Conservation (phyloP, 1,284 basidiomycete genomes). For the Apiotrichum gracile region DNA sequence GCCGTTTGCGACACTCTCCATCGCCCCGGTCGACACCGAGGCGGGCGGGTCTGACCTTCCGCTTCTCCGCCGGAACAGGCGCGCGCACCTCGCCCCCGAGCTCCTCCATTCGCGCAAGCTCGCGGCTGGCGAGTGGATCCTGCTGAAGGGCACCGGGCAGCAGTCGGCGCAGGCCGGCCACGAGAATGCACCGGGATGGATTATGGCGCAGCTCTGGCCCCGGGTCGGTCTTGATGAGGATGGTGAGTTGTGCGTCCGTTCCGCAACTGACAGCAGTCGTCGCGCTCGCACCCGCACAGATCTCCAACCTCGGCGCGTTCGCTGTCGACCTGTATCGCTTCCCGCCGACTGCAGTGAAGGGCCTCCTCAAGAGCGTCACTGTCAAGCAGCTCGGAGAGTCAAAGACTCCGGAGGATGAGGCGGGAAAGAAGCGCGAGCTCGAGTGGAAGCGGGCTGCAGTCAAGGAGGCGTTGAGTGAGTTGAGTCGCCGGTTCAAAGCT, state of each 20-base stretch:
- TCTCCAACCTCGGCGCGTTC: constrained; percentile 17
- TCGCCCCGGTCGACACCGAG: constrained; percentile 8
- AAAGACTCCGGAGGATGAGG: background rate
- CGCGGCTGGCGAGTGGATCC: constrained; percentile 42
- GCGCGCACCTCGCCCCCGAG: constrained; percentile 38
- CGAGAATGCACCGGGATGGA: constrained; percentile 3
- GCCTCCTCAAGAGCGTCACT: constrained; percentile 20
- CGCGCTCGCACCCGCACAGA: constrained; percentile 19
- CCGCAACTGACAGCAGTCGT: constrained; percentile 9
- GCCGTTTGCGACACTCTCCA: constrained; percentile 7
- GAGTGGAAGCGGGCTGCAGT: constrained; percentile 47
- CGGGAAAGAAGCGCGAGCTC: constrained; percentile 31
- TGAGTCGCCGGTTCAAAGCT: background rate
- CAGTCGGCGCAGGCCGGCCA: background rate
- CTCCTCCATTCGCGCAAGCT: constrained; percentile 34
- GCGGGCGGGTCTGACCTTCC: constrained; percentile 7
- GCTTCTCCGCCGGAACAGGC: constrained; percentile 19
- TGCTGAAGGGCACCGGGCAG: constrained; percentile 1
- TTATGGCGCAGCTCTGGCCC: constrained; percentile 38
- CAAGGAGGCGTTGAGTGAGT: constrained; percentile 46
- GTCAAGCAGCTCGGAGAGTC: constrained; percentile 12
- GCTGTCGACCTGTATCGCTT: constrained; percentile 26
- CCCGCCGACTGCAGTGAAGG: constrained; percentile 15
- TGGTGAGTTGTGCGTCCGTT: constrained; percentile 16
- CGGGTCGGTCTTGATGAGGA: constrained; percentile 30